Evolutionary conservation across 164 flowering plant genomes (phyloP), one percentile per base, ranked within the genome.

Genomic region (Aristolochia californica): DNA sequence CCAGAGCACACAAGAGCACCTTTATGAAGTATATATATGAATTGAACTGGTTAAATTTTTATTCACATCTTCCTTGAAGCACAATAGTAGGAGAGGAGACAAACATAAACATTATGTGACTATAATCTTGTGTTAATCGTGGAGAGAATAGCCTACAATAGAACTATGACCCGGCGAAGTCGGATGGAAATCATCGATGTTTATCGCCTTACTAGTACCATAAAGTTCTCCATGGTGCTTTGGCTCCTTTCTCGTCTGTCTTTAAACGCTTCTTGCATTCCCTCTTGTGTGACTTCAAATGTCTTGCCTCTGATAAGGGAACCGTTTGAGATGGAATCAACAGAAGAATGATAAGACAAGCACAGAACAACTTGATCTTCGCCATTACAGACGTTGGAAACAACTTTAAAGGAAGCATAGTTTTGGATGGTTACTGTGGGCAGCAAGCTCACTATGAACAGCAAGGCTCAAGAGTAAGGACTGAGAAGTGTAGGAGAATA

Each of bases 121-220:
- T 34, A 12, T 2, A 34, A 34, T 34, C 40, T 34, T 34, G 11
- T 7, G 22, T 22, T 18, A 48, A 7, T 48, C n/a, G 22, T 48
- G 51, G 51, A 48, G 22, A 8, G 51, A 48, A 12, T 48, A 22
- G 51, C 21, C 54, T 22, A 50, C 27, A 15, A 14, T 50, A 23
- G 54, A 27, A 50, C 54, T 50, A 9, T 50, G 54, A 2, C 54
- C 54, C 13, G 54, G 28, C 14, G 54, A 14, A 50, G 54, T 22
- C 23, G 54, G 54, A 2, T 27, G 27, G 14, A 23, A 14, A 24
- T 15, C 54, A 22, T 50, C 27, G 13, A n/a, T 16, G 22, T 48
- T 22, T n/a, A n/a, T 48, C 2, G 51, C 51, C 51, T n/a, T 48
- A 22, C 51, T n/a, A 12, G 22, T 48, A 22, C 51, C n/a, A 22